Conservation (phyloP, 495 filamentous ascomycete species). For the Podospora anserina region DNA sequence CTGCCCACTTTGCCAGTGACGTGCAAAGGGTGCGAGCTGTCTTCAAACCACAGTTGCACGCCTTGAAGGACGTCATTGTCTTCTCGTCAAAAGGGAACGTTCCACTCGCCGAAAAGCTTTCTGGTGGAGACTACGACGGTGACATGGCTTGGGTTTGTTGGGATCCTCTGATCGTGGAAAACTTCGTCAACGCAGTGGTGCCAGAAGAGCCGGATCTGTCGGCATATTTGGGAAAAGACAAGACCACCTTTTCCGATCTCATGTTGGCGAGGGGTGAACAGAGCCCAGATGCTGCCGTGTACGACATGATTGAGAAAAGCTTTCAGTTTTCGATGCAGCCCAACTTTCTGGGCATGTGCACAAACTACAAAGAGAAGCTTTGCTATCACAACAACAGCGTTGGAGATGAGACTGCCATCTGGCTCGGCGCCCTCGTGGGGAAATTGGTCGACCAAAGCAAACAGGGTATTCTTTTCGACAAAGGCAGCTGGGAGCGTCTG, state of each 20-base stretch:
- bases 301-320: conserved; percentile 50
- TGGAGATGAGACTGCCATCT: conserved; percentile 49
- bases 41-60: conserved; percentile 63
- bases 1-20: conserved; percentile 76
- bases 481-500: conserved; percentile 53
- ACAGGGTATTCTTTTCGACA: conserved; percentile 65
- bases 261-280: conserved; percentile 16
- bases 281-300: conserved; percentile 20
- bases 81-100: conserved; percentile 69
- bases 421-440: conserved; percentile 68
- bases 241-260: conserved; percentile 50
- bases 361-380: conserved; percentile 66
- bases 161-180: conserved; percentile 69
- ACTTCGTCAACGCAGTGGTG: conserved; percentile 68
- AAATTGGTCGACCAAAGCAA: conserved; percentile 80
- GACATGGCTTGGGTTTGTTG: conserved; percentile 90
- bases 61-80: conserved; percentile 82
- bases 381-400: conserved; percentile 63
- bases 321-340: conserved; percentile 66
- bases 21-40: conserved; percentile 65
- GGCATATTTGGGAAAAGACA: conserved; percentile 58
- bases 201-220: conserved; percentile 49
- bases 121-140: conserved; percentile 93
- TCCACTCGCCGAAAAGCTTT: conserved; percentile 75
- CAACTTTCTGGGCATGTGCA: conserved; percentile 69